Base-by-base conservation (phyloP, 1,284 basidiomycete species). In the Apiotrichum sp. region DNA sequence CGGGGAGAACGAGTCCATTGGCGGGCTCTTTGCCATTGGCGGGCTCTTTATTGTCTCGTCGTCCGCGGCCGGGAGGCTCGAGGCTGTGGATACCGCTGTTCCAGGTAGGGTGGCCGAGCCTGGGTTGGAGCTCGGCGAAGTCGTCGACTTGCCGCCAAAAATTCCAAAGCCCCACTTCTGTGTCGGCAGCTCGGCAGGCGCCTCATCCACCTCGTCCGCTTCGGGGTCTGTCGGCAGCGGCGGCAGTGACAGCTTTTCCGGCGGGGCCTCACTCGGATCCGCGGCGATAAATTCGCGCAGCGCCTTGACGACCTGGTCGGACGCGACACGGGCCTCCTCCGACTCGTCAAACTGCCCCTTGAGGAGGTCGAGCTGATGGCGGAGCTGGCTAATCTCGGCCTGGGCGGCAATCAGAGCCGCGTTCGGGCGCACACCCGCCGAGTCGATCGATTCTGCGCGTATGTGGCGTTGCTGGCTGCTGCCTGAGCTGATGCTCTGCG, bases 321-420 rank as follows among this genome's bases (percentile, higher is more conserved):
- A 88, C 7, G 92, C 92, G 66, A 88, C 84, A 45, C 84, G 81
- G 2, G 88, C 89, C 71, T 96, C 92, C 57, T 83, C 86, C 1
- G 86, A 81, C 66, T 93, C 90, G 33, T 72, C 83, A 39, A 95
- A 73, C 54, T 85, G 82, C 14, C 79, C 70, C 61, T 83, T 84
- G 49, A 86, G 63, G 3, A 78, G 65, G 47, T 74, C 74, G 41
- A 92, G 65, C 67, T 92, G 86, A 57, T 80, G 81, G 50, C 83
- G 82, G 41, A 93, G 73, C 10, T 54, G 9, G 46, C 4, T 7
- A 3, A 47, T 14, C 16, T 47, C 47, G 9, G 34, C 34, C 16
- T 47, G 52, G 3, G 47, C 38, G 4, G 46, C 52, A 4, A 36
- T n/a, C 4, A 47, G 41, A 7, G 38, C 22, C 2, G 39, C n/a